Base-by-base conservation (phyloP, 208 protist genomes). In the Acanthamoeba healyi region DNA sequence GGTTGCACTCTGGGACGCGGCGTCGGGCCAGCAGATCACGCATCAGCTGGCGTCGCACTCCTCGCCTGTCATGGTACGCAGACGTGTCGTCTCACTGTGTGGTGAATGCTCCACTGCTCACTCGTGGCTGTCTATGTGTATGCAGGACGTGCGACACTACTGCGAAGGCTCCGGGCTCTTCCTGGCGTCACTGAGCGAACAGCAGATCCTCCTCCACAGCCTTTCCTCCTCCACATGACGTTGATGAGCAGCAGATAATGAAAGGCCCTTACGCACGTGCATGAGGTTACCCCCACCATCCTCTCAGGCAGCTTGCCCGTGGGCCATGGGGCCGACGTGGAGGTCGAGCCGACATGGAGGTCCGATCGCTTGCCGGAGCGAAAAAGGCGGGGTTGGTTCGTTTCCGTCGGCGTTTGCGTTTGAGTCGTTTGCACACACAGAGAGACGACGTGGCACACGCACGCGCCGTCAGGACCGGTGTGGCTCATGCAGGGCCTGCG, bases 131-230 rank as follows among this genome's bases (percentile, higher is more conserved):
- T 67, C 22, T 6, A 54, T 54, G 49, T 54, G 49, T 6, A n/a
- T 67, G 22, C 6, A 79, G 70, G 70, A 79, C 70, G 38, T 79
- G 2, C 70, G 70, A 19, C 70, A 79, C 36, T 79, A 79, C 36
- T 10, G 17, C 0, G 70, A 79, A 46, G 70, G 70, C 22, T 32
- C 15, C 14, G 38, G 32, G 5, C 38, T 46, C 36, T 79, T 79
- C 36, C 70, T 79, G 70, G 70, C 70, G 10, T 79, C 70, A 24
- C 24, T 79, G 22, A 79, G 70, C 36, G 70, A 79, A 17, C 70
- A 79, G 36, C 70, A 79, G 70, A 5, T 79, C 70, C 46, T 79
- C 22, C 70, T 79, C 19, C 70, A 79, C 70, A 36, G 7, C 58
- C 22, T 67, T n/a, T n/a, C 58, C n/a, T 34, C n/a, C n/a, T n/a